Evolutionary conservation across 306 rosid species (phyloP), one percentile per base, ranked within the genome.

Genomic region (Purshia tridentata): DNA sequence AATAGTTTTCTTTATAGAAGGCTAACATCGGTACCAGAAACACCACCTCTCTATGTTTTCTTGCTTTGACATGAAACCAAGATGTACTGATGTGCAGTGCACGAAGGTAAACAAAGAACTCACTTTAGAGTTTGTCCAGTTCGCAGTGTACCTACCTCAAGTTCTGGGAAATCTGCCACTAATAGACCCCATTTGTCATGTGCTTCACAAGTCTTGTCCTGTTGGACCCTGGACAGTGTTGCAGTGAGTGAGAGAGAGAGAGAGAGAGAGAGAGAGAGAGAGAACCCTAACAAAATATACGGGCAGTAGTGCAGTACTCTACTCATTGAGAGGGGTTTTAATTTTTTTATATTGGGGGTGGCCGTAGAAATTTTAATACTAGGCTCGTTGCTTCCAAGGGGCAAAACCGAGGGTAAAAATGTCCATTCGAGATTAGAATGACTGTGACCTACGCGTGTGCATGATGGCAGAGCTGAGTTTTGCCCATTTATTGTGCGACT

Each of bases 61-160:
- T 18, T 48, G 56, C 18, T 71, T 47, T 73, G 68, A 70, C 65
- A 67, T 45, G 77, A 48, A 66, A 51, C 69, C 58, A 45, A 70
- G 44, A 18, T 6, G 14, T 6, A 11, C n/a, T 16, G 74, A 53
- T 42, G 73, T 52, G 69, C 65, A 72, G 66, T 71, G 64, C 59
- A 55, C 60, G 22, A 68, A 56, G 19, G 72, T 80, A 73, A 64
- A 6, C 60, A 69, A 65, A 35, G 77, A 80, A 48, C 54, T 70
- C 39, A 70, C 39, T 73, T 67, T 69, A 57, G 78, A 83, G 76
- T 73, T 29, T 81, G 89, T 80, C 78, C 81, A 85, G 83, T 81
- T 84, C 81, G 88, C 74, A 73, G 87, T 78, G 88, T 81, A 86
- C 87, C 87, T 75, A 90, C 92, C 88, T 85, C 69, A 60, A 66